Evolutionary conservation across 306 rosid species (phyloP), one percentile per base, ranked within the genome.

Genomic region (Senna tora): DNA sequence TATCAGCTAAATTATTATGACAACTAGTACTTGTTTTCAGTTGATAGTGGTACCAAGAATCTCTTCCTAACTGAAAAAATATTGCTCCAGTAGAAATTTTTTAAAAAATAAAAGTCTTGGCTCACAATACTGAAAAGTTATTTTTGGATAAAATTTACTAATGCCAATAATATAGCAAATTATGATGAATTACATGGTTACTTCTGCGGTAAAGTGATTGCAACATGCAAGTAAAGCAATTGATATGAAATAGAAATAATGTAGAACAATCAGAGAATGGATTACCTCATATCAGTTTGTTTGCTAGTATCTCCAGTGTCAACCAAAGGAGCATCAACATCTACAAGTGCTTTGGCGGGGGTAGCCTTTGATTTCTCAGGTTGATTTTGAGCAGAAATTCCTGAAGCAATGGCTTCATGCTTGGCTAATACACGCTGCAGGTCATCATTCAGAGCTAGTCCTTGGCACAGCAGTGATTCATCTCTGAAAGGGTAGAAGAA

Each of bases 401-500:
- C 96, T 3, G 97, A 92, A 78, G 96, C 89, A 84, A 95, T 79
- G 71, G 93, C 84, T 87, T 95, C 99, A 63, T 92, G 96, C 85
- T 84, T 95, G 73, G 92, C 88, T 72, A 95, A 84, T 57, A 95
- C 80, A 54, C 96, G 92, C 82, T 95, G 97, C 85, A 95, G 82
- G 73, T 95, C 99, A 84, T 95, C 99, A 85, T 95, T 92, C 70
- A 95, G 80, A 16, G 96, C 84, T 63, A 95, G 79, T 76, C 99
- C 99, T 82, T 92, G 96, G 85, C 97, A 85, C 33, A 95, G 85
- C 58, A 92, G 92, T 78, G 99, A 91, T 82, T 95, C 99, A 2
- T 95, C 99, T 64, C 99, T 91, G 77, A 67, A 79, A 80, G 39
- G 57, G 36, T 58, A 68, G 25, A 69, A 30, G 50, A 64, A 67